Conservation (phyloP, 768 basidiomycete genomes). For the Leccinum variicolor region DNA sequence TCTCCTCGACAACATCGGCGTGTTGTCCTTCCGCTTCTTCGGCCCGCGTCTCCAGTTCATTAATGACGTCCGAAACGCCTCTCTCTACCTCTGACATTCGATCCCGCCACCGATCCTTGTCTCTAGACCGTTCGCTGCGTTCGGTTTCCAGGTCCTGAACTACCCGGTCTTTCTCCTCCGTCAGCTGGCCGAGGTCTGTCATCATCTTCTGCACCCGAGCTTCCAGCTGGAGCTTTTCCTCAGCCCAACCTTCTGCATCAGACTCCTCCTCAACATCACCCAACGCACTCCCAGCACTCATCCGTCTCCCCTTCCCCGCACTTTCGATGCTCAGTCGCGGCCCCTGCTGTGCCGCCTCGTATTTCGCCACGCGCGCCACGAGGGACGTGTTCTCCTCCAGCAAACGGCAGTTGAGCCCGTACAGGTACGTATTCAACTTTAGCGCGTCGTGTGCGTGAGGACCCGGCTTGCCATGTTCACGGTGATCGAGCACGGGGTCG, state of each 20-base stretch:
- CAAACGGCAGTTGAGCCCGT: conserved; percentile 76
- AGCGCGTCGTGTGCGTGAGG: conserved; percentile 84
- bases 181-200: conserved; percentile 37
- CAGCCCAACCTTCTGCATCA: conserved; percentile 63
- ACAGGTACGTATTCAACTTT: conserved; percentile 83
- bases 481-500: conserved; percentile 77
- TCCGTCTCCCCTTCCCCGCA: conserved; percentile 40
- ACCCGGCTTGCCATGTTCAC: conserved; percentile 63
- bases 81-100: conserved; percentile 69
- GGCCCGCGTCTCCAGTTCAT: conserved; percentile 57
- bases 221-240: conserved; percentile 60
- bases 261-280: conserved; percentile 65
- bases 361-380: conserved; percentile 46
- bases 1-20: conserved; percentile 38
- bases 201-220: conserved; percentile 40
- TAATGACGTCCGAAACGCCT: conserved; percentile 64
- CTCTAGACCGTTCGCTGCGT: conserved; percentile 52
- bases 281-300: conserved; percentile 51
- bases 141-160: conserved; percentile 52
- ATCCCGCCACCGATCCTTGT: conserved; percentile 68
- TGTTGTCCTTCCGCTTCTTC: conserved; percentile 49
- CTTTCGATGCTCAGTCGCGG: conserved; percentile 26
- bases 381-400: conserved; percentile 83
- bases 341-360: conserved; percentile 46
- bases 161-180: conserved; percentile 43